Conservation (phyloP, 352 stramenopile genomes). For the Phytophthora sojae region DNA sequence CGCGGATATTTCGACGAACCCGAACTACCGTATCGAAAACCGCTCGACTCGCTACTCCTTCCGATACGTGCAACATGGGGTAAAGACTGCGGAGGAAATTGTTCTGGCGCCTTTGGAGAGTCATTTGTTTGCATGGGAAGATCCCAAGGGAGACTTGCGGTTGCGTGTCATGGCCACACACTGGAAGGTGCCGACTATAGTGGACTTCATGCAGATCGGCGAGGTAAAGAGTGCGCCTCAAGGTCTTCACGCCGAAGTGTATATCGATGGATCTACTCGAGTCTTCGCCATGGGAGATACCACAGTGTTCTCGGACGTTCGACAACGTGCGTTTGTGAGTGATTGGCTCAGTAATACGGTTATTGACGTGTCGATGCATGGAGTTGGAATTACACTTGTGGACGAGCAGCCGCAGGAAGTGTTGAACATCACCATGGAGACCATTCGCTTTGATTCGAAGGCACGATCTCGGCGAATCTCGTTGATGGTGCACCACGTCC, state of each 20-base stretch:
- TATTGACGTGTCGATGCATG: conserved; percentile 81
- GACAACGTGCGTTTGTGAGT: conserved; percentile 59
- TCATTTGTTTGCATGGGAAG: conserved; percentile 86
- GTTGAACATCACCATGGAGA: conserved; percentile 90
- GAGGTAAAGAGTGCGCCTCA: conserved; percentile 59
- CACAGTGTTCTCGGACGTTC: conserved; percentile 62
- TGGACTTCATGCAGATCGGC: conserved; percentile 84
- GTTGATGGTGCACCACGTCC: conserved; percentile 83
- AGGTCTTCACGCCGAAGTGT: conserved; percentile 81
- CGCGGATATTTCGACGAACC: conserved; percentile 70
- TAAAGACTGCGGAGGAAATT: conserved; percentile 71
- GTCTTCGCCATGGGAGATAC: conserved; percentile 85
- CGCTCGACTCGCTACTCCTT: conserved; percentile 77
- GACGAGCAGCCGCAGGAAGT: conserved; percentile 80
- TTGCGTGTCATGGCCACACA: conserved; percentile 68
- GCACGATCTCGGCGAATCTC: conserved; percentile 54
- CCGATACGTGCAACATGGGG: conserved; percentile 73
- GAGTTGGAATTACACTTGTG: conserved; percentile 82
- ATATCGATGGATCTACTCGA: conserved; percentile 84
- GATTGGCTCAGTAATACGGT: conserved; percentile 81
- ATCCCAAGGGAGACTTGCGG: conserved; percentile 65
- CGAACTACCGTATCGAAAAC: conserved; percentile 89
- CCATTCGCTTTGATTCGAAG: conserved; percentile 68
- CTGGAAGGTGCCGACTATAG: conserved; percentile 74
- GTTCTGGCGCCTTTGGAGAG: conserved; percentile 71